Percentiles rank a stretch among this genome's conserved stretches.
phyloP scores from a whole-genome alignment of 1,139 yeast species.

The Yamadazyma dushanensis region DNA sequence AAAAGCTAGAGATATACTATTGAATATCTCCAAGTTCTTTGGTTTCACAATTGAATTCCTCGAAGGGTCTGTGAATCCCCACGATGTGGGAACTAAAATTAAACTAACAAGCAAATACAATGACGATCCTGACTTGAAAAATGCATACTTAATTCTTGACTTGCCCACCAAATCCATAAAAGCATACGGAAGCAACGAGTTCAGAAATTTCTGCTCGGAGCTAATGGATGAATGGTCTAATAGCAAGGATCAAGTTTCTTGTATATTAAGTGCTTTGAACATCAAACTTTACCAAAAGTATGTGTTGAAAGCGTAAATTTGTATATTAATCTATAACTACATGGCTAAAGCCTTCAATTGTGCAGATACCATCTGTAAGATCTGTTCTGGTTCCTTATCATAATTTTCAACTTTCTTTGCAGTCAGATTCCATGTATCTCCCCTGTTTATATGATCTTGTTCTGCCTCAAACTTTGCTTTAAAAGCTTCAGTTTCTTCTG shows the following conservation, averaged over 20 bases:
- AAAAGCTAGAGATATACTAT: slow-evolving; percentile 73
- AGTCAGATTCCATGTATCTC: slow-evolving; percentile 55
- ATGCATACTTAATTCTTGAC: slow-evolving; percentile 41
- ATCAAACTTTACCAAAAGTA: slow-evolving; percentile 56
- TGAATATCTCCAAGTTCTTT: slow-evolving; percentile 64
- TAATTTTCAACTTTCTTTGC: slow-evolving; percentile 45
- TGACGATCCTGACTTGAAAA: slow-evolving; percentile 16
- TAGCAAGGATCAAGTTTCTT: slow-evolving; percentile 71
- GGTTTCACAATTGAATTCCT: slow-evolving; percentile 77
- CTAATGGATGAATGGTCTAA: slow-evolving; percentile 67
- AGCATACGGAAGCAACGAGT: slow-evolving; percentile 45
- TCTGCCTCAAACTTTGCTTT: slow-evolving; percentile 25
- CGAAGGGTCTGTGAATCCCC: slow-evolving; percentile 57
- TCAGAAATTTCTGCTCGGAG: slow-evolving; percentile 53
- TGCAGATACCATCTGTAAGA: slow-evolving; percentile 30
- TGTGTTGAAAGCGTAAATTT: slow-evolving; percentile 10
- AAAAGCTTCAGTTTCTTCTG: slow-evolving; percentile 20
- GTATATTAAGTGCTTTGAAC: slow-evolving; percentile 76
- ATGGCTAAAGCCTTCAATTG: slow-evolving; percentile 7
- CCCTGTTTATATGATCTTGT: slow-evolving; percentile 55
- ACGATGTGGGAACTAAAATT: slow-evolving; percentile 48
- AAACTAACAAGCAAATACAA: slow-evolving; percentile 63
- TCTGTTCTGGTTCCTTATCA: slow-evolving; percentile 33
- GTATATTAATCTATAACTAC: slow-evolving; percentile 1
- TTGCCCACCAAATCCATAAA: slow-evolving; percentile 36